Evolutionary conservation across 2,329 filamentous ascomycete genomes (phyloP).

Genomic region (Emmonsiellopsis sp.): DNA sequence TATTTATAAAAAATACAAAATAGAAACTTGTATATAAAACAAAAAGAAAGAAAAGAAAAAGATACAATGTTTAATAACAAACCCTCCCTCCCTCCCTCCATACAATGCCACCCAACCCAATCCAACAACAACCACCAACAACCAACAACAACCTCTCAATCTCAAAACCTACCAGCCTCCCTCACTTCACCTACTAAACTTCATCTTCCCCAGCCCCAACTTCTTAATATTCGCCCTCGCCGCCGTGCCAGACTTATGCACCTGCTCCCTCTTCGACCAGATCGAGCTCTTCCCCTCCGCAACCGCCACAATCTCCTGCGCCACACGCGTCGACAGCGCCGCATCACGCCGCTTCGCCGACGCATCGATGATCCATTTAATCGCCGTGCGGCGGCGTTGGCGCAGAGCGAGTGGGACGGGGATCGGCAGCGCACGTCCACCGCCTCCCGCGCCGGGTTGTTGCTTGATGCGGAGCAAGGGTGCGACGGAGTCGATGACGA

Average conservation of each 20-base stretch:
- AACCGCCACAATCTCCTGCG: constrained; percentile 77
- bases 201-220: neutral
- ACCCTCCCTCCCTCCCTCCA: too few relatives aligned
- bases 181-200: neutral
- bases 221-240: constrained; percentile 60
- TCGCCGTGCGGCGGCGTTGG: constrained; percentile 68
- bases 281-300: constrained; percentile 75
- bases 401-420: constrained; percentile 67
- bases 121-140: too few relatives aligned
- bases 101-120: too few relatives aligned
- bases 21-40: neutral
- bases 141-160: neutral
- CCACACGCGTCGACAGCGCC: constrained; percentile 68
- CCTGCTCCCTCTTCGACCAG: constrained; percentile 69
- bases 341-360: constrained; percentile 67
- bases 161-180: neutral
- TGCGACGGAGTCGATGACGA: constrained; percentile 86
- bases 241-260: constrained; percentile 75
- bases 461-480: constrained; percentile 74
- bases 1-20: neutral
- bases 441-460: constrained; percentile 71
- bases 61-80: too few relatives aligned
- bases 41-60: neutral
- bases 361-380: constrained; percentile 83
- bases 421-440: constrained; percentile 74